Conservation (phyloP, 495 filamentous ascomycete species). For the Neurospora discreta region DNA sequence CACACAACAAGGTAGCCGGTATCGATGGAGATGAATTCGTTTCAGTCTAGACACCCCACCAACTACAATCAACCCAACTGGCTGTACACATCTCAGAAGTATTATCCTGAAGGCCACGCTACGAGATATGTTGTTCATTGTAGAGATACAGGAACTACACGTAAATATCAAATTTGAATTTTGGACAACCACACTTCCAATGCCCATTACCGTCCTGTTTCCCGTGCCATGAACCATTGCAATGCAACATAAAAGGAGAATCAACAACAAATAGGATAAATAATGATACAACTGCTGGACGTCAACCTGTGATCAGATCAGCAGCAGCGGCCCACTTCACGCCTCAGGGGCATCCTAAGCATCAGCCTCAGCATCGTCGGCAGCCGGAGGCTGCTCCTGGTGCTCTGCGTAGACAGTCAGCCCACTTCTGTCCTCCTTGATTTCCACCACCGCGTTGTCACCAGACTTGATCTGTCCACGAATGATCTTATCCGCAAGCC, state of each 20-base stretch:
- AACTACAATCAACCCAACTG: not conserved
- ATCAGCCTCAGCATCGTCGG: not conserved
- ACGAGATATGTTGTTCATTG: not conserved
- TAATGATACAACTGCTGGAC: not conserved
- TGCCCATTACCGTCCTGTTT: not conserved
- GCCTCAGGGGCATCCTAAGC: not conserved
- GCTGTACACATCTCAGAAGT: not conserved
- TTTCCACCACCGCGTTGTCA: constrained; percentile 54
- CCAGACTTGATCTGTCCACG: constrained; percentile 68
- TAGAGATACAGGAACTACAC: not conserved
- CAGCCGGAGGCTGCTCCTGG: not conserved
- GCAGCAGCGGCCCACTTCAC: not conserved
- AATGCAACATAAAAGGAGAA: not conserved
- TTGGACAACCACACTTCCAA: not conserved
- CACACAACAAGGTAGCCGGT: not conserved
- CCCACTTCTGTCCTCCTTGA: constrained; percentile 45
- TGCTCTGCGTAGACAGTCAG: constrained; percentile 29
- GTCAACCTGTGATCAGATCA: not conserved
- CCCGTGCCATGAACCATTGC: not conserved
- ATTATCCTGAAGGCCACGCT: not conserved
- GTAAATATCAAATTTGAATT: not conserved
- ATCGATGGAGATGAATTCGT: not conserved
- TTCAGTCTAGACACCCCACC: too few species aligned
- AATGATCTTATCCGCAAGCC: constrained; percentile 83
- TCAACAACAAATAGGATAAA: not conserved